A percentile compares a stretch with the other conserved stretches of the same genome.
Evolutionary conservation across 2,329 filamentous ascomycete genomes (phyloP).

Genomic region (Cladosporium velox): DNA sequence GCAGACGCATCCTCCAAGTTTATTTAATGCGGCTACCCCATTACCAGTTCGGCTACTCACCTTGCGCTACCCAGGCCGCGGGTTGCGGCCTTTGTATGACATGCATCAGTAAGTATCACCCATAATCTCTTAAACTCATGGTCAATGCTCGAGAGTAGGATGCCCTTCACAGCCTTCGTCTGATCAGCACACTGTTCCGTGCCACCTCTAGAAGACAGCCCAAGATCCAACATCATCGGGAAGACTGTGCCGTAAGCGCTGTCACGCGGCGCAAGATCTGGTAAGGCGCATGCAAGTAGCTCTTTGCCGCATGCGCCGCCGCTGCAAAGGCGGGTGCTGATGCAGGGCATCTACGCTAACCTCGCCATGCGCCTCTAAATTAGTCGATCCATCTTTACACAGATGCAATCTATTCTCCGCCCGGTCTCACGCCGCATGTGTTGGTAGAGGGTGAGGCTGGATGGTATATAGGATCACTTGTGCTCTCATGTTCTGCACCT

Average conservation of each 20-base stretch:
- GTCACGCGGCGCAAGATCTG: conserved; percentile 13
- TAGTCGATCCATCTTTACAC: conserved; percentile 18
- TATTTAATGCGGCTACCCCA: conserved; percentile 3
- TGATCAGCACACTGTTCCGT: neutral
- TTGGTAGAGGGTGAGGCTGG: conserved; percentile 10
- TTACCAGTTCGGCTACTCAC: neutral
- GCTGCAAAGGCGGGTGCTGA: conserved; percentile 14
- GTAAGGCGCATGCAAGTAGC: conserved; percentile 19
- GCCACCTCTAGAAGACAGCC: neutral
- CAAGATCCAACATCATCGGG: conserved; percentile 15
- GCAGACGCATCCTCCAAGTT: conserved; percentile 17
- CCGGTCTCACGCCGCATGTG: conserved; percentile 15
- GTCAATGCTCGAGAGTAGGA: neutral
- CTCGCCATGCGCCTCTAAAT: conserved; percentile 19
- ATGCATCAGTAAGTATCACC: neutral
- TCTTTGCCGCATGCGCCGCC: conserved; percentile 9
- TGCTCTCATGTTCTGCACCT: conserved; percentile 16
- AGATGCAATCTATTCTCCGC: conserved; percentile 20
- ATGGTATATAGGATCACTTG: conserved; percentile 19
- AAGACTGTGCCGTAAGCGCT: conserved; percentile 17
- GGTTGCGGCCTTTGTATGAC: neutral
- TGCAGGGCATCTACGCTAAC: conserved; percentile 15
- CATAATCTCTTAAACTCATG: neutral
- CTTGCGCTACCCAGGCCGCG: neutral
- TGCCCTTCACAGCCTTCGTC: neutral